phyloP scores from a whole-genome alignment of 2,329 filamentous ascomycete species.

The Colletotrichum musae region DNA sequence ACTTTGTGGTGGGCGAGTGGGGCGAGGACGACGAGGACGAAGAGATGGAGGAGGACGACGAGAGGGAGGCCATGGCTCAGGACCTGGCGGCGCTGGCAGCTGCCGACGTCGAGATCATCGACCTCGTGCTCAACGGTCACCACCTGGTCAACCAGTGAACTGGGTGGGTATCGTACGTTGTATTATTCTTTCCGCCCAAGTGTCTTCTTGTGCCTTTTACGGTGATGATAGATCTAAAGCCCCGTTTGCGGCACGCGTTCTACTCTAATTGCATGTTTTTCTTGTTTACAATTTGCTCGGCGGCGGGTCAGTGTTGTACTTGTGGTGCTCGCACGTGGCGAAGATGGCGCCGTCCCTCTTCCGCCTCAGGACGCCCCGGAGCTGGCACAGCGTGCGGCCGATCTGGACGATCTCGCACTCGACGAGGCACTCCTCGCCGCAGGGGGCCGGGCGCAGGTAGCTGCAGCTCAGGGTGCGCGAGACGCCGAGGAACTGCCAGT shows the following conservation, averaged over 20 bases:
- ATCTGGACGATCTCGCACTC: conserved; percentile 71
- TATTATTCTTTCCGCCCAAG: not conserved
- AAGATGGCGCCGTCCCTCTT: conserved; percentile 67
- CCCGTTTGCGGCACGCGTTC: not conserved
- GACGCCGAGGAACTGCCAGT: conserved; percentile 75
- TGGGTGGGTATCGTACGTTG: conserved; percentile 4
- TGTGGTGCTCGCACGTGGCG: conserved; percentile 75
- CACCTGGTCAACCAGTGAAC: conserved; percentile 16
- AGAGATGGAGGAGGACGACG: conserved; percentile 46
- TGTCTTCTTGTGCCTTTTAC: conserved; percentile 11
- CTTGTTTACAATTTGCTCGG: conserved; percentile 45
- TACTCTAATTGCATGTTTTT: not conserved
- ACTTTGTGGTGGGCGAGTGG: conserved; percentile 42
- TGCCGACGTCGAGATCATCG: conserved; percentile 37
- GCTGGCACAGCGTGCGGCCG: conserved; percentile 67
- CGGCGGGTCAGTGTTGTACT: conserved; percentile 70
- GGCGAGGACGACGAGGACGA: conserved; percentile 50
- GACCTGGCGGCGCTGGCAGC: conserved; percentile 44
- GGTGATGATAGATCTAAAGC: not conserved
- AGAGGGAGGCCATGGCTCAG: conserved; percentile 44
- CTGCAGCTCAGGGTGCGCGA: conserved; percentile 76
- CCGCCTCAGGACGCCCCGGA: conserved; percentile 69
- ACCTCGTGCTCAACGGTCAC: conserved; percentile 30
- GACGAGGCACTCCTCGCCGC: conserved; percentile 65
- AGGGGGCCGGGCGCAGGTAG: conserved; percentile 74